Percentiles rank a stretch among this genome's conserved stretches.
phyloP scores from a whole-genome alignment of 768 basidiomycete species.

The Rhizopogon vinicolor region DNA sequence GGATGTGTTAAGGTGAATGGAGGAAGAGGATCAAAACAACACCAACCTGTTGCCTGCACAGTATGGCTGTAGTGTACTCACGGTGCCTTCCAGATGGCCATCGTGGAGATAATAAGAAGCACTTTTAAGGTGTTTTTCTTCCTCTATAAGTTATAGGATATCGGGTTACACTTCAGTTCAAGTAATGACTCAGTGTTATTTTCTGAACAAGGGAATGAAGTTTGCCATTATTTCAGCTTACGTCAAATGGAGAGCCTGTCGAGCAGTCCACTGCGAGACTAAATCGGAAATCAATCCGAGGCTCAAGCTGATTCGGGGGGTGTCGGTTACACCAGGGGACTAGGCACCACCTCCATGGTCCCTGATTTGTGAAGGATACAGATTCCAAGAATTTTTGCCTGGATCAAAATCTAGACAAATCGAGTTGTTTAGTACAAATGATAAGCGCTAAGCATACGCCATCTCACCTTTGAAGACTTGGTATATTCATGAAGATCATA shows the following conservation, averaged over 20 bases:
- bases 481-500: no score
- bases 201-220: neutral
- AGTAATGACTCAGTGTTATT: neutral
- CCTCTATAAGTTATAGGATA: neutral
- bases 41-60: neutral
- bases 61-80: neutral
- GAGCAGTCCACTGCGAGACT: no score
- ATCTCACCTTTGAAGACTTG: no score
- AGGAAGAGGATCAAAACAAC: neutral
- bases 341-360: no score
- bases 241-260: neutral
- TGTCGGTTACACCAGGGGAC: no score
- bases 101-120: no score
- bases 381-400: neutral
- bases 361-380: neutral
- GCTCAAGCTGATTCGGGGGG: neutral
- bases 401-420: neutral
- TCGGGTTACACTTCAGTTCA: neutral
- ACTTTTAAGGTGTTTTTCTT: neutral
- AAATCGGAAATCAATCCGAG: neutral
- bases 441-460: neutral
- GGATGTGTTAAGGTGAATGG: neutral
- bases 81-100: neutral
- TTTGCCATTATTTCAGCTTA: neutral
- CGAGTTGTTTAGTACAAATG: neutral